Conservation (phyloP, 2,329 filamentous ascomycete species). For the Lasiodiplodia theobromae region DNA sequence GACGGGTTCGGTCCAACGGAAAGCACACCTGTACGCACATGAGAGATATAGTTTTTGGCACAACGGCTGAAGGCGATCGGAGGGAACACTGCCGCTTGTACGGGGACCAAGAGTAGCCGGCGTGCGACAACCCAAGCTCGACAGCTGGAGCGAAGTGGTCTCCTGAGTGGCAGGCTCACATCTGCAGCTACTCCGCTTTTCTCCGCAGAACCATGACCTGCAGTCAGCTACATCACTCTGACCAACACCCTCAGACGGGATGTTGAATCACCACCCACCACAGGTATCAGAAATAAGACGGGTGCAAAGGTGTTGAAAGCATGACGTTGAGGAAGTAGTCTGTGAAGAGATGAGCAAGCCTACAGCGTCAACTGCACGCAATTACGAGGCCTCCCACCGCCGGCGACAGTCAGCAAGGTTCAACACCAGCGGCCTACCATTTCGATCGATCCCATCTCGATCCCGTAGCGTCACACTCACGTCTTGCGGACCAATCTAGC, state of each 20-base stretch:
- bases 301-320: neutral
- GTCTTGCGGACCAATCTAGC: neutral
- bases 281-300: neutral
- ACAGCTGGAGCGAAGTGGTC: neutral
- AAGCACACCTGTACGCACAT: slow-evolving; percentile 1
- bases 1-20: slow-evolving; percentile 1
- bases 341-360: neutral
- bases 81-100: slow-evolving; percentile 4
- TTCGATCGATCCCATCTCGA: slow-evolving; percentile 23
- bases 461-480: slow-evolving; percentile 6
- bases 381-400: slow-evolving; percentile 21
- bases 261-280: neutral
- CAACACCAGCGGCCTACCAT: slow-evolving; percentile 22
- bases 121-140: neutral
- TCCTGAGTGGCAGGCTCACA: slow-evolving; percentile 8
- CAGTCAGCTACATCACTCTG: slow-evolving; percentile 11
- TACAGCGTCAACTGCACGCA: slow-evolving; percentile 4
- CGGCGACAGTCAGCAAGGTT: slow-evolving; percentile 21
- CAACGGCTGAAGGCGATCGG: neutral
- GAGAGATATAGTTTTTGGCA: slow-evolving; percentile 8
- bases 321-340: neutral
- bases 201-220: neutral
- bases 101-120: neutral
- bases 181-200: neutral
- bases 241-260: neutral